Conservation (phyloP, 352 stramenopile species). For the Phytophthora vignae region DNA sequence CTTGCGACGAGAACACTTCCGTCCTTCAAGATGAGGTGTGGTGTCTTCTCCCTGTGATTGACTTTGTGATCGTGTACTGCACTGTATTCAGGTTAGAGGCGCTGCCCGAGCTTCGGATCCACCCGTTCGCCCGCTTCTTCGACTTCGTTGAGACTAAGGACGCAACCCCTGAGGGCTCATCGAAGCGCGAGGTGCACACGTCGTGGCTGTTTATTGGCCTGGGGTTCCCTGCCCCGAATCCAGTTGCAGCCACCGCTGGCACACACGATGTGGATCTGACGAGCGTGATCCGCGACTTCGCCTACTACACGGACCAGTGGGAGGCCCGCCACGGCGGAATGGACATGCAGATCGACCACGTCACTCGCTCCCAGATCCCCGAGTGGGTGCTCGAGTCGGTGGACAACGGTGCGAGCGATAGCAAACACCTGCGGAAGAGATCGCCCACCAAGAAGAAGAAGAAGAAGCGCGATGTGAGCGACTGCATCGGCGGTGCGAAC, state of each 20-base stretch:
- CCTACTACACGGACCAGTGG: conserved; percentile 81
- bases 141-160: conserved; percentile 51
- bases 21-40: background rate
- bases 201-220: conserved; percentile 86
- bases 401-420: conserved; percentile 30
- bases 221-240: conserved; percentile 62
- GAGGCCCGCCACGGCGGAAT: conserved; percentile 73
- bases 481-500: conserved; percentile 14
- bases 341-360: conserved; percentile 85
- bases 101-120: conserved; percentile 62
- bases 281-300: conserved; percentile 79
- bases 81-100: conserved; percentile 58
- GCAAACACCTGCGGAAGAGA: conserved; percentile 40
- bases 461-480: conserved; percentile 37
- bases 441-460: conserved; percentile 18
- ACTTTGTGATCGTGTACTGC: background rate
- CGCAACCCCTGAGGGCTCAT: conserved; percentile 15
- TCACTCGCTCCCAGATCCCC: conserved; percentile 60
- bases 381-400: conserved; percentile 69
- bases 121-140: conserved; percentile 88
- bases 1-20: conserved; percentile 2
- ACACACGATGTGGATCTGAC: conserved; percentile 74
- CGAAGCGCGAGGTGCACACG: conserved; percentile 39
- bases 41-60: conserved; percentile 7
- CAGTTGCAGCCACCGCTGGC: conserved; percentile 4